Evolutionary conservation across 164 flowering plant genomes (phyloP).

Genomic region (Litsea cubeba): DNA sequence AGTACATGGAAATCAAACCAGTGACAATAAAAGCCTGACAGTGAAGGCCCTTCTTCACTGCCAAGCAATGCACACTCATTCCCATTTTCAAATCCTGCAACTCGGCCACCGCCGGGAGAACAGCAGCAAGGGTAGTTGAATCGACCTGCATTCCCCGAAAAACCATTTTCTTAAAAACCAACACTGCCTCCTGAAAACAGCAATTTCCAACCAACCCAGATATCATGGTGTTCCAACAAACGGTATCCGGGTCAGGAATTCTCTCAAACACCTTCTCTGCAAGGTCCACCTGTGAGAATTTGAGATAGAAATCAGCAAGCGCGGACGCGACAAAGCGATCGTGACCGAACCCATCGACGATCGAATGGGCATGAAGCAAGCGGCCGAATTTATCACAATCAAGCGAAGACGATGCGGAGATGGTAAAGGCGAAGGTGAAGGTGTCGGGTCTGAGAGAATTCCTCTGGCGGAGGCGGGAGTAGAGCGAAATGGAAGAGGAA

Average conservation of each 20-base stretch:
- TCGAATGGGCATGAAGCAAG: constrained; percentile 52
- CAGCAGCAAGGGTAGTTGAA: constrained; percentile 57
- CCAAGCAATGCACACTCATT: constrained; percentile 60
- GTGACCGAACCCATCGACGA: constrained; percentile 51
- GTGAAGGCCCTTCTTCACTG: constrained; percentile 46
- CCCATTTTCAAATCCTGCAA: constrained; percentile 60
- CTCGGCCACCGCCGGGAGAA: constrained; percentile 69
- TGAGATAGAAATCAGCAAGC: constrained; percentile 48
- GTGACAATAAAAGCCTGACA: constrained; percentile 55
- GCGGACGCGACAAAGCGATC: constrained; percentile 69
- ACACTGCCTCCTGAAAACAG: constrained; percentile 39
- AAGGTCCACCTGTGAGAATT: constrained; percentile 28
- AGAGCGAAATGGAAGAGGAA: constrained; percentile 41
- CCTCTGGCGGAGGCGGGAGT: constrained; percentile 30
- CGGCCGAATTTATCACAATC: constrained; percentile 29
- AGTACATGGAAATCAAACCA: constrained; percentile 69
- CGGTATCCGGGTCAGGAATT: constrained; percentile 61
- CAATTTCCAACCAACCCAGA: constrained; percentile 63
- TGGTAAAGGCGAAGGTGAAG: constrained; percentile 56
- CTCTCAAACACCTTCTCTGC: constrained; percentile 69
- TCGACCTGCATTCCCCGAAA: constrained; percentile 32
- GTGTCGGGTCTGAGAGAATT: constrained; percentile 50
- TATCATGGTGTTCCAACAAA: constrained; percentile 74
- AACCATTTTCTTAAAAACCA: constrained; percentile 49
- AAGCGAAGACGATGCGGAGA: constrained; percentile 33